Base-by-base conservation (phyloP, 164 flowering plant genomes). In the Liriodendron chinense region DNA sequence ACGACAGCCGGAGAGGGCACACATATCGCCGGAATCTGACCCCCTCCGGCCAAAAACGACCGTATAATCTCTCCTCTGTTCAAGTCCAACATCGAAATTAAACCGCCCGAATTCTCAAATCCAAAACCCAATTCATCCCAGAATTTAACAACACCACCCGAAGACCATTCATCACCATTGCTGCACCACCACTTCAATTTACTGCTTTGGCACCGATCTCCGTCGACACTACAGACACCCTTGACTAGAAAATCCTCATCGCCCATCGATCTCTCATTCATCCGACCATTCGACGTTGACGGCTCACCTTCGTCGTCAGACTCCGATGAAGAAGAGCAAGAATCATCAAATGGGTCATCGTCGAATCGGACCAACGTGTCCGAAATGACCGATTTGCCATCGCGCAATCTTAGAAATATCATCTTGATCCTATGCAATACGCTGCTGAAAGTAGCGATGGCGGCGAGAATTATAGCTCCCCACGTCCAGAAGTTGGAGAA, bases 81-180 rank as follows among this genome's bases (percentile, higher is more conserved):
- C 18, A 75, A 61, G 64, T 87, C 92, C 82, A 82, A 85, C 22
- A 86, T 53, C 10, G 89, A 78, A 50, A 86, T 77, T 0, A 72
- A 69, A 50, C 79, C 82, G 7, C 69, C 65, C 0, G 80, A 59
- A 53, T 53, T 20, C 13, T 85, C 84, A 10, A 83, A 43, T 1
- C 86, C 88, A 2, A 87, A 72, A 1, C 85, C 88, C 2, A 87
- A 64, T 43, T 85, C 87, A 24, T 92, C 93, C 98, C 97, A 94
- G 0, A 92, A 81, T 81, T 90, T 94, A 16, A 94, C 98, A 18
- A 92, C 93, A 72, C 82, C 86, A 50, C 86, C 84, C 6, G 90
- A 83, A 62, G 87, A 83, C 12, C 68, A 47, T 14, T 78, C 81
- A 1, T 80, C 81, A 24, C 75, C n/a, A 68, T 18, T 80, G 70